Percentiles rank a stretch among this genome's conserved stretches.
Evolutionary conservation across 164 flowering plant species (phyloP).

Genomic region (Magnolia officinalis): DNA sequence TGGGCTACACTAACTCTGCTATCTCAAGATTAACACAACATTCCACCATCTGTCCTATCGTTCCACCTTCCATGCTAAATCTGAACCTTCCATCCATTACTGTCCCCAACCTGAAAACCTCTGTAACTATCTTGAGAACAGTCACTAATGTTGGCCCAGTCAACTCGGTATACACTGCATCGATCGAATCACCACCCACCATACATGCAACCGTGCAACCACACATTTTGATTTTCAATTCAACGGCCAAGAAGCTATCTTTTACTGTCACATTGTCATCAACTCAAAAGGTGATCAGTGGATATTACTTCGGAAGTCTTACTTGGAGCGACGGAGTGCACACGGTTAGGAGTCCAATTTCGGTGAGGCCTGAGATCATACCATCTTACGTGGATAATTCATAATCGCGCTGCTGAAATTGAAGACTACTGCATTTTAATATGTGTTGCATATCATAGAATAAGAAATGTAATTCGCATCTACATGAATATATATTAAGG

Average conservation of each 20-base stretch:
- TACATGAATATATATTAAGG: no score
- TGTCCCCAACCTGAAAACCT: constrained; percentile 34
- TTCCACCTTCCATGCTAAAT: constrained; percentile 8
- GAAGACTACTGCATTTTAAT: neutral
- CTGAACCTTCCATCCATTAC: constrained; percentile 50
- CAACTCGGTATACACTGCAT: constrained; percentile 27
- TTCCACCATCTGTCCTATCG: constrained; percentile 12
- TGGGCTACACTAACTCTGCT: constrained; percentile 23
- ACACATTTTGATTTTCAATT: constrained; percentile 33
- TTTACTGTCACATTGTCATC: constrained; percentile 35
- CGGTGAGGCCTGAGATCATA: neutral
- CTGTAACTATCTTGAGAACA: constrained; percentile 33
- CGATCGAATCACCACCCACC: constrained; percentile 41
- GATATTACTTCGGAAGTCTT: constrained; percentile 46
- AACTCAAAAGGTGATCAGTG: constrained; percentile 26
- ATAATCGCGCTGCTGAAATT: neutral
- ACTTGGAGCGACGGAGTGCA: constrained; percentile 41
- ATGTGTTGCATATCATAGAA: neutral
- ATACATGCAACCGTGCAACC: constrained; percentile 41
- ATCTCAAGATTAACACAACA: constrained; percentile 18
- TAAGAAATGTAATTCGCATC: no score
- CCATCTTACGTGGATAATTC: no score
- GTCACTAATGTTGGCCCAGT: constrained; percentile 42
- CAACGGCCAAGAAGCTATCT: constrained; percentile 25
- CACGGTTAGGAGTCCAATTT: constrained; percentile 27